These are phyloP conservation scores for Malania oleifera DNA, from an alignment of 164 flowering plant genomes.

Conservation along the genomic window DNA sequence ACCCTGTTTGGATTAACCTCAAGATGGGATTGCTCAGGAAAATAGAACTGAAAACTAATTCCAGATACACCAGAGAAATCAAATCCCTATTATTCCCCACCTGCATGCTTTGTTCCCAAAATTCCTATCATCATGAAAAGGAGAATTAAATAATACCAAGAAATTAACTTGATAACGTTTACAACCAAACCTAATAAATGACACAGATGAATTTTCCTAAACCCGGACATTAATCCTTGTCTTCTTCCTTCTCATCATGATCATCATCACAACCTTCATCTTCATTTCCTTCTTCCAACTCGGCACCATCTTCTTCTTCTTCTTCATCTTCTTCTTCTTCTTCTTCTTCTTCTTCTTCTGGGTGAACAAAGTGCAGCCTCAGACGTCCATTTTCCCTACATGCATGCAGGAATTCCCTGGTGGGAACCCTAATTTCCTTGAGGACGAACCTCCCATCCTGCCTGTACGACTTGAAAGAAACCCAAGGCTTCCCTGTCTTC, in stretches of 20 bases:
- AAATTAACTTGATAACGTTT: too few species aligned
- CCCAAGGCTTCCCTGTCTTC: slow-evolving; percentile 68
- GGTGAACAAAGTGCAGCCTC: slow-evolving; percentile 53
- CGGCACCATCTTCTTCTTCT: slow-evolving; percentile 8
- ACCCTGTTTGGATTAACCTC: too few species aligned
- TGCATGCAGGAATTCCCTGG: slow-evolving; percentile 62
- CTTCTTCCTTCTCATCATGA: slow-evolving; percentile 5
- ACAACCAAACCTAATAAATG: too few species aligned
- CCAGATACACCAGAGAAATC: too few species aligned
- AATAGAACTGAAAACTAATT: too few species aligned
- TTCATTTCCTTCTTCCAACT: slow-evolving; percentile 6
- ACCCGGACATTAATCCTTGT: too few species aligned
- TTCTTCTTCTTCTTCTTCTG: slow-evolving; percentile 27
- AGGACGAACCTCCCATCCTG: slow-evolving; percentile 74
- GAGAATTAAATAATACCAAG: too few species aligned
- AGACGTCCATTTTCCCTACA: slow-evolving; percentile 76
- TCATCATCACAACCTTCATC: slow-evolving; percentile 5
- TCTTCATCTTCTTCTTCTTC: slow-evolving; percentile 27
- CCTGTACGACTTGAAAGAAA: slow-evolving; percentile 52
- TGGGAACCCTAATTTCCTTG: slow-evolving; percentile 57
- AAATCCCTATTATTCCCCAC: too few species aligned
- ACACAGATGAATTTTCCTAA: too few species aligned
- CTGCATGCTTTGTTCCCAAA: too few species aligned
- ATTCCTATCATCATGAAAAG: too few species aligned
- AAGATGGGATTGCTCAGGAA: too few species aligned